Base-by-base conservation (phyloP, 176 grass and related monocot genomes). In the Tillandsia leiboldiana region DNA sequence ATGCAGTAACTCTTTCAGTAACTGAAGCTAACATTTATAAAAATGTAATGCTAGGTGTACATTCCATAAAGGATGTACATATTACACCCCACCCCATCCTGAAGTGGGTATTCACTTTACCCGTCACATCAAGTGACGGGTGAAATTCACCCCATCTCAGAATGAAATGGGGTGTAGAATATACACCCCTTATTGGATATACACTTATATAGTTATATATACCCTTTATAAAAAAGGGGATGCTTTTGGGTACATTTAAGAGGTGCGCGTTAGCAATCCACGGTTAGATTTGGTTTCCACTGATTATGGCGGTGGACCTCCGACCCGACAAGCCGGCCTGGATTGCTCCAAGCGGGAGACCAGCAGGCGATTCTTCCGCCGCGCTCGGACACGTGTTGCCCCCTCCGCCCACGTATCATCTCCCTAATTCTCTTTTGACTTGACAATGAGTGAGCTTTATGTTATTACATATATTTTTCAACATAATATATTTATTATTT, bases 231-330 rank as follows among this genome's bases (percentile, higher is more conserved):
- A n/a, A n/a, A 52, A 29, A 59, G 67, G 52, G 62, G 53, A 27
- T n/a, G n/a, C 17, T 61, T 15, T 23, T 20, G 12, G 4, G 70
- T 15, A 59, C 58, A 28, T 15, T 47, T 72, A 66, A n/a, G n/a
- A 3, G 27, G 13, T 62, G 13, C 51, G 68, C 77, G n/a, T 67
- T 51, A 51, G 18, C 29, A 12, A 58, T 49, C 1, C 48, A 58
- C 10, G 23, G 23, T n/a, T 2, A 50, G 11, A 3, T 17, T 53
- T 24, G 15, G 26, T 49, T 72, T 33, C 51, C 81, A 87, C 87
- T 91, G 88, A 91, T 91, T 87, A 91, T 73, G 82, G 53, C 70
- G 63, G 84, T 69, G 75, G 69, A 82, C 52, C 65, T 50, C 65
- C 23, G 69, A 73, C 15, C 72, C 72, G 82, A 87, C 82, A 87